phyloP scores from a whole-genome alignment of 148 eudicot species.

The Diospyros kaki region DNA sequence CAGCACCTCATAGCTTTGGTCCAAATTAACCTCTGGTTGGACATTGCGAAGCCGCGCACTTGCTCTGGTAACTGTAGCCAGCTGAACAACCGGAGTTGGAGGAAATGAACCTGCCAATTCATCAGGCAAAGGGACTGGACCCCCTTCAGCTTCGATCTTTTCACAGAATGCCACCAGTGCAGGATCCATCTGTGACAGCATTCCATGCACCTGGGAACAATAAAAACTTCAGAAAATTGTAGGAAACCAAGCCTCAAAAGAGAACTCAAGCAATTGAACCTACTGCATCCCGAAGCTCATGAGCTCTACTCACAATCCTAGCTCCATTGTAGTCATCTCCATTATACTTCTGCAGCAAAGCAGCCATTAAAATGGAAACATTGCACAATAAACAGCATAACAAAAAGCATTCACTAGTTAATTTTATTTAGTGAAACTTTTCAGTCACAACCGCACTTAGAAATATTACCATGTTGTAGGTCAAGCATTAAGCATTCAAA shows the following conservation, averaged over 20 bases:
- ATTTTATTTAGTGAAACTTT: neutral
- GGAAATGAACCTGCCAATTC: slow-evolving; percentile 49
- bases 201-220: slow-evolving; percentile 76
- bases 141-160: slow-evolving; percentile 88
- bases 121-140: slow-evolving; percentile 72
- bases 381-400: neutral
- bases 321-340: slow-evolving; percentile 99
- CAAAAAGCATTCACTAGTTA: neutral
- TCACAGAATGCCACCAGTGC: slow-evolving; percentile 87
- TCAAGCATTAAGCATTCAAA: neutral
- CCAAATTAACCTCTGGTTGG: slow-evolving; percentile 86
- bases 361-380: neutral
- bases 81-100: slow-evolving; percentile 67
- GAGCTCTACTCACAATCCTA: slow-evolving; percentile 96
- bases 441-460: neutral
- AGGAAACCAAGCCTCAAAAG: neutral
- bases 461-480: neutral
- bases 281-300: slow-evolving; percentile 96
- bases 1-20: slow-evolving; percentile 76
- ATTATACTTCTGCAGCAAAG: slow-evolving; percentile 60
- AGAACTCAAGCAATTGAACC: slow-evolving; percentile 22
- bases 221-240: slow-evolving; percentile 5
- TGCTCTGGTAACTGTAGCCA: slow-evolving; percentile 68
- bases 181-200: slow-evolving; percentile 98
- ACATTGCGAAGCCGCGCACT: slow-evolving; percentile 96